Conservation (phyloP, 2,329 filamentous ascomycete genomes). For the Xylaria sp. region DNA sequence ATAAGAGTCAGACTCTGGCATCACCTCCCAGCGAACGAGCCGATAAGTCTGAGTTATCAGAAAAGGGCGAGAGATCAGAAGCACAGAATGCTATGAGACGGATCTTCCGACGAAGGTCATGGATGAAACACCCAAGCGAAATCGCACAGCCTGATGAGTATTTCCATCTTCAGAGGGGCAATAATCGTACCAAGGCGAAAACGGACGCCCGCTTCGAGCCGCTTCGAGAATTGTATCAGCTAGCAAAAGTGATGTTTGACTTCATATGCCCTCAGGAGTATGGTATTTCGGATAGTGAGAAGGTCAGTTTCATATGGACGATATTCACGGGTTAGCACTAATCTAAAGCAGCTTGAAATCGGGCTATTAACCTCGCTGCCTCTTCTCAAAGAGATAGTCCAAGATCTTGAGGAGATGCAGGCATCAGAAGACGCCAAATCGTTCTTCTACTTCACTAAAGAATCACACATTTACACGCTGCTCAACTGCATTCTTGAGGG, state of each 20-base stretch:
- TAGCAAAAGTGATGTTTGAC: conserved; percentile 95
- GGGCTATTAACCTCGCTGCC: conserved; percentile 93
- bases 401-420: conserved; percentile 96
- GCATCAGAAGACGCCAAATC: conserved; percentile 93
- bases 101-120: conserved; percentile 70
- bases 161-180: conserved; percentile 89
- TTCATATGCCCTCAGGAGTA: conserved; percentile 99
- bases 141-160: conserved; percentile 76
- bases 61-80: conserved; percentile 48
- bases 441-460: conserved; percentile 99
- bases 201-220: conserved; percentile 87
- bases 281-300: conserved; percentile 93
- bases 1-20: conserved; percentile 51
- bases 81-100: conserved; percentile 56
- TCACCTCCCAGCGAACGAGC: conserved; percentile 45
- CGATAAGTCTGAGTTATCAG: conserved; percentile 44
- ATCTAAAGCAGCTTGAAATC: conserved; percentile 77
- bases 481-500: conserved; percentile 98
- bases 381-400: conserved; percentile 94
- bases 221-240: conserved; percentile 89
- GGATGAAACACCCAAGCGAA: conserved; percentile 66
- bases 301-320: conserved; percentile 56
- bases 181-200: conserved; percentile 79
- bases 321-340: conserved; percentile 33
- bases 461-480: conserved; percentile 97